Evolutionary conservation across 2,329 filamentous ascomycete genomes (phyloP), one percentile per base, ranked within the genome.

Genomic region (Fusarium pseudoanthophilum): DNA sequence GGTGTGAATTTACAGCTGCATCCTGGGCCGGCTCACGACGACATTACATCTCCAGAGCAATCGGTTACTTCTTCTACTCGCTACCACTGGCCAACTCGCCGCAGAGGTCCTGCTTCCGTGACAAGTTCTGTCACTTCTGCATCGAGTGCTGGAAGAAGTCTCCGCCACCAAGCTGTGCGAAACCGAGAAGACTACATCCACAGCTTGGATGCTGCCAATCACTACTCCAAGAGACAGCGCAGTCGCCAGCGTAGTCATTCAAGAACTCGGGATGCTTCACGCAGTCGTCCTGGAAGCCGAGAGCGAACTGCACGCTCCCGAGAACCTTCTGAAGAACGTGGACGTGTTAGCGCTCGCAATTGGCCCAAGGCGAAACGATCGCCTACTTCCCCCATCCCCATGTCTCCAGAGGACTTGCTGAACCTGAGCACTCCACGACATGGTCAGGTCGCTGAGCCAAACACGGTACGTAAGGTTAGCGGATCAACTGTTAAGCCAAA

Each of bases 311-410:
- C 85, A 30, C 87, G 87, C 74, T 84, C 86, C 16, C 87, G 91
- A 28, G 92, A 93, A 24, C 81, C 82, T 16, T 94, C 93, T 1
- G 89, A 92, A 73, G 92, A 92, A 46, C 90, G 93, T 64, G 93
- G 93, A 26, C 89, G 93, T 70, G 87, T 87, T 30, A 84, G 88
- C 18, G 87, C 89, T 49, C 89, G 92, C 28, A 92, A 91, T 72
- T 94, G 87, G 64, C 83, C 92, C 71, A 92, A 91, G 78, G 90
- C 92, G 24, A 97, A 97, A 82, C 88, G 93, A 28, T 98, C 95
- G 2, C 95, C 95, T 2, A 97, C 94, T 4, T 98, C 95, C 0
- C 95, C 95, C 0, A 88, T 97, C 4, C 94, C 95, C 7, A 98
- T 98, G 95, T 97, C 95, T 7, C 95, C 95, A 0, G 94, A 97